Percentiles rank a stretch among this genome's conserved stretches.
phyloP scores from a whole-genome alignment of 805 yeast genomes.

The Kluyveromyces dobzhanskii region DNA sequence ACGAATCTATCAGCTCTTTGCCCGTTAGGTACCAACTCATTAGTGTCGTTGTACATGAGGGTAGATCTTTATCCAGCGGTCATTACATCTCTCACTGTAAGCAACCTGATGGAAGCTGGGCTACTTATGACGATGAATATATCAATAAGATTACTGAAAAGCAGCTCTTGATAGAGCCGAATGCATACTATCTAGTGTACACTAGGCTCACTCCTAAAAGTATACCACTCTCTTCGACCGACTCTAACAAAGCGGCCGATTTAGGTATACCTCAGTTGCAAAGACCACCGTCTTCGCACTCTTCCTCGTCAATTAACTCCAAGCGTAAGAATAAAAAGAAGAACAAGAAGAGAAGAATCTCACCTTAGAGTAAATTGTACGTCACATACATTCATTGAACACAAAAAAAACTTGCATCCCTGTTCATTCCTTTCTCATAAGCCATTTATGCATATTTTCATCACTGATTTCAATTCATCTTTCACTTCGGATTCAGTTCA shows the following conservation, averaged over 20 bases:
- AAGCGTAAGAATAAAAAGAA: constrained; percentile 15
- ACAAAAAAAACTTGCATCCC: too few species aligned
- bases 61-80: constrained; percentile 85
- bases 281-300: constrained; percentile 1
- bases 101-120: constrained; percentile 91
- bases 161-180: constrained; percentile 70
- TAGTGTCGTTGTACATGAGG: constrained; percentile 89
- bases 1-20: constrained; percentile 22
- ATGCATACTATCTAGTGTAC: constrained; percentile 86
- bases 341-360: constrained; percentile 16
- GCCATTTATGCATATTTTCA: too few species aligned
- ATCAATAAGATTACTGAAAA: constrained; percentile 64
- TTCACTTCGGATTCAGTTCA: too few species aligned
- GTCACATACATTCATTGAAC: too few species aligned
- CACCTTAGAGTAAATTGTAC: neutral
- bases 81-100: constrained; percentile 87
- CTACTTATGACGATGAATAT: constrained; percentile 89
- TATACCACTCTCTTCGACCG: constrained; percentile 11
- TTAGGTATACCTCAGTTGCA: constrained; percentile 13
- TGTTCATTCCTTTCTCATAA: too few species aligned
- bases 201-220: constrained; percentile 60
- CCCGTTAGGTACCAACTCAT: constrained; percentile 62
- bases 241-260: constrained; percentile 7
- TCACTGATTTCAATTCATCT: too few species aligned
- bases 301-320: constrained; percentile 9